Percentiles rank a stretch among this genome's conserved stretches.
These are phyloP conservation scores for Davidsoniella virescens DNA, from an alignment of 2,329 filamentous ascomycete species.

Conservation along the genomic window DNA sequence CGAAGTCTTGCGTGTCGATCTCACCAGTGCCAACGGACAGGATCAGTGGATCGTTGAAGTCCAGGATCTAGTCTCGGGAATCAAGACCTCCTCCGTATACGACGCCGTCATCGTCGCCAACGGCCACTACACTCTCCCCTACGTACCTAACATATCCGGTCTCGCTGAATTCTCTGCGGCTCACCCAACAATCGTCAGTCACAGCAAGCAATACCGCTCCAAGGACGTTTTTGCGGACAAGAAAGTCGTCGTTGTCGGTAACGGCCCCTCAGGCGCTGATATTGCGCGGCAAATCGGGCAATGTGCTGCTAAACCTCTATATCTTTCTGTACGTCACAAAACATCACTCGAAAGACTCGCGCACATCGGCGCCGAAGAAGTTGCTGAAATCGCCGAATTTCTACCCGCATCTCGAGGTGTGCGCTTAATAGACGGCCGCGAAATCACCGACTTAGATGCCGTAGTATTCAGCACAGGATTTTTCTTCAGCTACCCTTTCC, in stretches of 20 bases:
- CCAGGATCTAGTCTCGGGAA: constrained; percentile 20
- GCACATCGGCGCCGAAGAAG: constrained; percentile 32
- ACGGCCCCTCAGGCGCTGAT: constrained; percentile 69
- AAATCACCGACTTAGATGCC: constrained; percentile 54
- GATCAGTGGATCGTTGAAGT: constrained; percentile 9
- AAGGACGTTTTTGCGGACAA: constrained; percentile 46
- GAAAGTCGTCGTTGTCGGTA: constrained; percentile 73
- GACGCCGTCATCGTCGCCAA: constrained; percentile 63
- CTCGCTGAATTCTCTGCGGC: constrained; percentile 41
- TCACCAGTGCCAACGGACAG: constrained; percentile 15
- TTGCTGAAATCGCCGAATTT: constrained; percentile 42
- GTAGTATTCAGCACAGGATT: constrained; percentile 85
- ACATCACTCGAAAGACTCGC: constrained; percentile 29
- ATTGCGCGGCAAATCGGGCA: constrained; percentile 60
- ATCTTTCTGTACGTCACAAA: constrained; percentile 45
- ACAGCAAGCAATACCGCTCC: constrained; percentile 66
- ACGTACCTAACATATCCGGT: constrained; percentile 45
- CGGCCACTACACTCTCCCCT: constrained; percentile 57
- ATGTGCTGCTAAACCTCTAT: constrained; percentile 41
- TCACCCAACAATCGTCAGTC: constrained; percentile 46
- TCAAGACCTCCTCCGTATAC: constrained; percentile 32
- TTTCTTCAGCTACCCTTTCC: constrained; percentile 68
- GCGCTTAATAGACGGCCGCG: constrained; percentile 46
- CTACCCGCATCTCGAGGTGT: constrained; percentile 39
- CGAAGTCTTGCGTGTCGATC: constrained; percentile 45